Evolutionary conservation across 2,329 filamentous ascomycete genomes (phyloP).

Genomic region (Sarocladiaceae sp.): DNA sequence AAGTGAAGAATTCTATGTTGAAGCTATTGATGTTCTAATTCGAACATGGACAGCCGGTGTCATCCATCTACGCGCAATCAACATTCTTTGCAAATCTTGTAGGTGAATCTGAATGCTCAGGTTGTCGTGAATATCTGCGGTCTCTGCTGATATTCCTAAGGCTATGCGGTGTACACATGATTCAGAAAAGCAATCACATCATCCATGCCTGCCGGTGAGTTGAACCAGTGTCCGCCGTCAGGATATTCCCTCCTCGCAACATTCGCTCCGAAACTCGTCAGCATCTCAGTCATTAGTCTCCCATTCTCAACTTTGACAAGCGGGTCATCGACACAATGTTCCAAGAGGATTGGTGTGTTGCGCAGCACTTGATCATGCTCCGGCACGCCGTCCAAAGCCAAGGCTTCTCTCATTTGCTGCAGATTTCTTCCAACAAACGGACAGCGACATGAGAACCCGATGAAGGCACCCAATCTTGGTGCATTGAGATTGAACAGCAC

Average conservation of each 20-base stretch:
- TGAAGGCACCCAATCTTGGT: constrained; percentile 24
- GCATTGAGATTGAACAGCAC: constrained; percentile 30
- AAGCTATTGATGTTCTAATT: too few relatives aligned
- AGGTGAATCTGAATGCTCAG: too few relatives aligned
- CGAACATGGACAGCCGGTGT: too few relatives aligned
- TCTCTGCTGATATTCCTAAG: too few relatives aligned
- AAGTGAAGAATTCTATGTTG: too few relatives aligned
- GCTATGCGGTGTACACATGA: too few relatives aligned
- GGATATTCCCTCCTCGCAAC: constrained; percentile 38
- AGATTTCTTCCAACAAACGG: constrained; percentile 30
- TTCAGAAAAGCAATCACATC: constrained; percentile 33
- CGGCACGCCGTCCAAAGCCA: constrained; percentile 16
- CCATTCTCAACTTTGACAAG: constrained; percentile 34
- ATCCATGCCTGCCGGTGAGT: constrained; percentile 37
- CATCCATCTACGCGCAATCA: too few relatives aligned
- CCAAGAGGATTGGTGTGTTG: constrained; percentile 38
- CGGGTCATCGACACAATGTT: constrained; percentile 41
- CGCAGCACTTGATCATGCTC: constrained; percentile 26
- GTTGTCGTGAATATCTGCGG: too few relatives aligned
- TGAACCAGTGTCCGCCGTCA: constrained; percentile 39
- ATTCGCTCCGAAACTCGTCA: constrained; percentile 31
- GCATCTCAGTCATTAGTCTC: constrained; percentile 25
- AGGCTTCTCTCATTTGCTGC: constrained; percentile 24
- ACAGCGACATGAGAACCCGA: constrained; percentile 33
- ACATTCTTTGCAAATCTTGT: too few relatives aligned